Evolutionary conservation across 805 yeast genomes (phyloP).

Genomic region (Monosporozyma aerobia): DNA sequence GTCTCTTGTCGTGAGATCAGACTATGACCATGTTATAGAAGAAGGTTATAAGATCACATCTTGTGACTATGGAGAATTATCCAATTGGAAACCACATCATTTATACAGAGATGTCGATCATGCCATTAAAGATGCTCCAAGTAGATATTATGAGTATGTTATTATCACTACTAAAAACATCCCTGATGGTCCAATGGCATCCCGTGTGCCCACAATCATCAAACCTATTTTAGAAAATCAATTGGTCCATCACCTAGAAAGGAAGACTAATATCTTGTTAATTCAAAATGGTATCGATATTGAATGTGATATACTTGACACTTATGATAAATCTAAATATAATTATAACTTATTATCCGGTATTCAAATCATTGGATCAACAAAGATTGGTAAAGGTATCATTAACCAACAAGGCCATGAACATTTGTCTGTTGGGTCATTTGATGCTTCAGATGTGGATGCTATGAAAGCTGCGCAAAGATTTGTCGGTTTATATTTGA

Average conservation of each 20-base stretch:
- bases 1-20: constrained; percentile 57
- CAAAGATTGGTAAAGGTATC: constrained; percentile 38
- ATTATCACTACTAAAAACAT: constrained; percentile 58
- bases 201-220: constrained; percentile 43
- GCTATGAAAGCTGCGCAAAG: constrained; percentile 32
- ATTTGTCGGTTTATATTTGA: constrained; percentile 35
- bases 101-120: constrained; percentile 37
- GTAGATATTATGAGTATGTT: constrained; percentile 42
- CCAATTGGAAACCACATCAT: constrained; percentile 51
- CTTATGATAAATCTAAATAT: constrained; percentile 33
- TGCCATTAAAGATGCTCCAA: constrained; percentile 34
- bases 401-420: constrained; percentile 46
- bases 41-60: constrained; percentile 55
- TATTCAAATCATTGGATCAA: constrained; percentile 54
- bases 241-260: constrained; percentile 7
- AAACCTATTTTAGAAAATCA: constrained; percentile 40
- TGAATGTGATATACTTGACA: constrained; percentile 45
- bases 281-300: constrained; percentile 63
- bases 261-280: constrained; percentile 41
- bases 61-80: constrained; percentile 48
- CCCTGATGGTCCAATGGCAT: constrained; percentile 44
- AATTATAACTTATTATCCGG: constrained; percentile 41
- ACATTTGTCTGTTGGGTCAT: constrained; percentile 42
- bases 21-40: constrained; percentile 42
- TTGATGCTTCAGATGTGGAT: constrained; percentile 30